These are phyloP conservation scores for Protoeuglena noctilucae DNA, from an alignment of 139 green algal species.

Conservation along the genomic window DNA sequence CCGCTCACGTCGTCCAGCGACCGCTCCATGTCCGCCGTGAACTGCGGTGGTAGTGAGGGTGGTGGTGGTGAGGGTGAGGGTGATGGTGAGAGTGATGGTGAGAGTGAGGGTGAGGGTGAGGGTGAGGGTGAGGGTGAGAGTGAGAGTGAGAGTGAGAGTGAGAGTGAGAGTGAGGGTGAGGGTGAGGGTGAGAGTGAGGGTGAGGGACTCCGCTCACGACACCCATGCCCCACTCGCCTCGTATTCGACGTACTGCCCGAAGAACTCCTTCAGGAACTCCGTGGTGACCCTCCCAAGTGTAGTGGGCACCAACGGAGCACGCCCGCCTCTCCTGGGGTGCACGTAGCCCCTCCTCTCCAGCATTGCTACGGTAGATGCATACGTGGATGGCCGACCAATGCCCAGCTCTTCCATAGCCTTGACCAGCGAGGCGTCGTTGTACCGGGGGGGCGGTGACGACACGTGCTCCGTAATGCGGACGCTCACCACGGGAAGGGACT, in stretches of 20 bases:
- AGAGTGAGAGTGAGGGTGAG: background rate
- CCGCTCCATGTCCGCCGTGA: conserved; percentile 6
- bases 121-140: background rate
- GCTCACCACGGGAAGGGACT: background rate
- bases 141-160: background rate
- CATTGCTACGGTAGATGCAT: conserved; percentile 59
- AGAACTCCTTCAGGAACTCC: conserved; percentile 49
- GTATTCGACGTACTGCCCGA: background rate
- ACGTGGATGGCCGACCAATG: conserved; percentile 84
- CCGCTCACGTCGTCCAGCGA: conserved; percentile 34
- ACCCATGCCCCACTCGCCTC: background rate
- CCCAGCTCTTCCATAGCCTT: conserved; percentile 67
- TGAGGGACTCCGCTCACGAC: background rate
- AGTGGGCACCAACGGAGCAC: conserved; percentile 33
- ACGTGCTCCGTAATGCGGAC: conserved; percentile 32
- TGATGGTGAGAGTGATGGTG: background rate
- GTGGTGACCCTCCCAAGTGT: conserved; percentile 44
- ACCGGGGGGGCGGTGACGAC: conserved; percentile 57
- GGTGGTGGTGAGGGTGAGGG: no score
- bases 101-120: conserved; percentile 1
- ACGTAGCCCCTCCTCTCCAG: conserved; percentile 61
- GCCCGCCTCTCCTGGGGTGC: conserved; percentile 17
- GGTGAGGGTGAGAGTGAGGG: no score
- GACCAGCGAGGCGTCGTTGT: conserved; percentile 59
- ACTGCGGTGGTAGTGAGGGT: no score